Evolutionary conservation across 106 monocot genomes (phyloP), one percentile per base, ranked within the genome.

Genomic region (Acanthochlamys bracteata): DNA sequence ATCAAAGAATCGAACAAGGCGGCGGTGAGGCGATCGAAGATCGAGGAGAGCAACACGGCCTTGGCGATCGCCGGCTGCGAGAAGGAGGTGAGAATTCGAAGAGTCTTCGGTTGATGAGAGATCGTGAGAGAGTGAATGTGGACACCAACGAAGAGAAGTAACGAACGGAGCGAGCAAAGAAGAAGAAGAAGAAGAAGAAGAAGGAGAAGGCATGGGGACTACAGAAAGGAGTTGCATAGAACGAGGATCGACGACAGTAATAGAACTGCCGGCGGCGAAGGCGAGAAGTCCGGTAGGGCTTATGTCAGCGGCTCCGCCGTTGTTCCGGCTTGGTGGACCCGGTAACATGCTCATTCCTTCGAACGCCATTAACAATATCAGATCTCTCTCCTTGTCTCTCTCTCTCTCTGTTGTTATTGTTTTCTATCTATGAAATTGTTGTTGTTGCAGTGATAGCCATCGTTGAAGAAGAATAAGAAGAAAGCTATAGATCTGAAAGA

Each of bases 11-110:
- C 72, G 86, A 70, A 75, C 39, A 53, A 96, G 59, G 17, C 61
- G 78, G 66, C 92, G 75, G 52, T n/a, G n/a, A n/a, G 79, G 83
- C 4, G 43, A 43, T 43, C 85, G 88, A 57, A 92, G 55, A 66
- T 91, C 88, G 82, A 82, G 86, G 65, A 98, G 20, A 42, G 85
- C 85, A 66, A 98, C 73, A 64, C 91, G 92, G 23, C 96, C 96
- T 62, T 85, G 90, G 52, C 96, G 96, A 53, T 95, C 95, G 0
- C 95, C 90, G n/a, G 63, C 88, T 21, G 91, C 90, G 11, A 90
- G 63, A 54, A 72, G 84, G 76, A 91, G 87, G 69, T 77, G 82
- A 53, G 82, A 76, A 64, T 57, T 69, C 53, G 73, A 61, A 25
- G 66, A 74, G 25, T 86, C 89, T 43, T 77, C 86, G 54, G 55